Base-by-base conservation (phyloP, 148 eudicot species). In the Nepenthes mirabilis region DNA sequence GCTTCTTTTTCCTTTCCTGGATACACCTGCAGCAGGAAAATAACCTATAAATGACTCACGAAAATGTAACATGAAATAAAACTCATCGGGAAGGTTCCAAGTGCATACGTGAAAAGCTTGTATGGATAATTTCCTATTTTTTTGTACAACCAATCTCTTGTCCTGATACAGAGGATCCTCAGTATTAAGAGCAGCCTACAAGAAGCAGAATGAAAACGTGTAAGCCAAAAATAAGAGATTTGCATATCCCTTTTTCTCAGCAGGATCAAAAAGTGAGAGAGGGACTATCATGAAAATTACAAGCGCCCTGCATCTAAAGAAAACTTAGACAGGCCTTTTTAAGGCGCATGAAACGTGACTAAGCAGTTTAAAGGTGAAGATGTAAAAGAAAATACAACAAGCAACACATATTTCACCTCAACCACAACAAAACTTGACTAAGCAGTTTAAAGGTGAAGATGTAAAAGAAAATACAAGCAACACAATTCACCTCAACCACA, bases 121-220 rank as follows among this genome's bases (percentile, higher is more conserved):
- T 54, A 80, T 66, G 48, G 99, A 83, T 47, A 89, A 62, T 71
- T 86, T 93, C 61, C 96, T 95, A 71, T 93, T 83, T 62, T 88
- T 76, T 66, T 93, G 99, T 65, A 95, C 99, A 76, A 83, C 99
- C 91, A 93, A 70, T 74, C 99, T 79, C 79, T 93, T 93, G 51
- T 88, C 99, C 77, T 93, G 99, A 79, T 93, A 93, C 70, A 80
- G 96, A 47, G 99, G 99, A 82, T 93, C 99, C 68, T 93, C 96
- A 7, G 95, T 86, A 65, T 74, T 84, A 48, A 93, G 67, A 14
- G 91, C 83, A 68, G 95, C 99, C 99, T 93, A 76, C 43, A 66
- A 59, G 13, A 58, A 57, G 43, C 58, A 33, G 56, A 35, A 43
- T 37, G 62, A 37, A 37, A 48, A 36, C 59, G 12, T 11, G 14